Conservation (phyloP, 2,329 filamentous ascomycete species). For the Talaromyces sp. region DNA sequence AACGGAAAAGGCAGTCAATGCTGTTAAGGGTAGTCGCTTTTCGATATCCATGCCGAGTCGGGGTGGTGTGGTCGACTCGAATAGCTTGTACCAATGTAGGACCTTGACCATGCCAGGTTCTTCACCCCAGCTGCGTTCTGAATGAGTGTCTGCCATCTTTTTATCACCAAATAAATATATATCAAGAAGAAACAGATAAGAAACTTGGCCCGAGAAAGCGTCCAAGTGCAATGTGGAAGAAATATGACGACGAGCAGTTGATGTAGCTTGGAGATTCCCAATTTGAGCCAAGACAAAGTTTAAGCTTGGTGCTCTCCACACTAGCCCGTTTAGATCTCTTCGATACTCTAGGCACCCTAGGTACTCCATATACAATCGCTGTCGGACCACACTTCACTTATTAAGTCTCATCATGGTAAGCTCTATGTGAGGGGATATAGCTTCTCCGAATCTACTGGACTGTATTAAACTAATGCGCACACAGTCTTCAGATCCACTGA, state of each 20-base stretch:
- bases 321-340: background rate
- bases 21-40: slow-evolving; percentile 63
- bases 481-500: slow-evolving; percentile 41
- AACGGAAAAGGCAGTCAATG: slow-evolving; percentile 60
- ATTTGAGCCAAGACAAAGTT: background rate
- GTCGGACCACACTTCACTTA: background rate
- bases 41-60: slow-evolving; percentile 61
- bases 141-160: slow-evolving; percentile 10
- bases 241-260: background rate
- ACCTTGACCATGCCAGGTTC: slow-evolving; percentile 27
- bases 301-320: slow-evolving; percentile 7
- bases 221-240: background rate
- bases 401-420: slow-evolving; percentile 20
- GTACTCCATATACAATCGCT: background rate
- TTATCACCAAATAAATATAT: no score
- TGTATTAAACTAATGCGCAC: background rate
- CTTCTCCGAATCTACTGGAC: background rate
- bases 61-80: slow-evolving; percentile 36
- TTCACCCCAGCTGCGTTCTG: slow-evolving; percentile 21
- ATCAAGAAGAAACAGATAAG: background rate
- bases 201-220: no score
- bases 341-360: background rate
- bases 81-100: slow-evolving; percentile 36
- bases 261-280: background rate
- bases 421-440: background rate